Evolutionary conservation across 192 early-diverging fungal genomes (phyloP).

Genomic region (Entomortierella beljakovae): DNA sequence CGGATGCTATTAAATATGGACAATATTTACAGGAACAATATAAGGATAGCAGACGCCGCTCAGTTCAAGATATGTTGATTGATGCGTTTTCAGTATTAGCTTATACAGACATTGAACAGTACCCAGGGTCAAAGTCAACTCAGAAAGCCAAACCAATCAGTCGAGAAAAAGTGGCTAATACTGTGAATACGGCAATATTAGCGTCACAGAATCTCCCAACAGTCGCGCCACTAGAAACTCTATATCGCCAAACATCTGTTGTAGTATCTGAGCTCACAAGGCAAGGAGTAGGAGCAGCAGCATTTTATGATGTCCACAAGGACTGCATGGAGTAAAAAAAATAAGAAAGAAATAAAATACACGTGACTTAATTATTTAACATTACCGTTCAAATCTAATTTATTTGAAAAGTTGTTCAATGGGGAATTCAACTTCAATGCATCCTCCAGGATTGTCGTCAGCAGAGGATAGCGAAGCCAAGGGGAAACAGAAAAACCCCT

Average conservation of each 20-base stretch:
- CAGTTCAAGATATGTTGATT: slow-evolving; percentile 40
- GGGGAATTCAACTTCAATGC: too few relatives aligned
- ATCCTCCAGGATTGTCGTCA: too few relatives aligned
- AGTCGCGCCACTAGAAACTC: slow-evolving; percentile 67
- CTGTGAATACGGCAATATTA: slow-evolving; percentile 77
- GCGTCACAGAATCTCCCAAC: slow-evolving; percentile 67
- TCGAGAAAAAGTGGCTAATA: slow-evolving; percentile 70
- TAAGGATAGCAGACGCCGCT: slow-evolving; percentile 12
- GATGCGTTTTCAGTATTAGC: slow-evolving; percentile 80
- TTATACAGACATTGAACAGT: slow-evolving; percentile 67
- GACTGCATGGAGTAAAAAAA: slow-evolving; percentile 40
- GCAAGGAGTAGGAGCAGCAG: slow-evolving; percentile 48
- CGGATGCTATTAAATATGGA: slow-evolving; percentile 61
- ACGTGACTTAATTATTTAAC: too few relatives aligned
- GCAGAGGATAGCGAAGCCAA: too few relatives aligned
- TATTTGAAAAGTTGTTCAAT: not conserved
- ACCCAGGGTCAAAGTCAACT: not conserved
- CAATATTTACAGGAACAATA: slow-evolving; percentile 70
- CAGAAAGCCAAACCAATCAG: slow-evolving; percentile 12
- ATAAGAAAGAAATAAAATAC: not conserved
- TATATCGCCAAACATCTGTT: slow-evolving; percentile 53
- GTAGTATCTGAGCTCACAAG: slow-evolving; percentile 50
- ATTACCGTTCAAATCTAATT: too few relatives aligned
- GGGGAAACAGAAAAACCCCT: too few relatives aligned
- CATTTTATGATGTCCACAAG: slow-evolving; percentile 59